Conservation (phyloP, 768 basidiomycete genomes). For the Coprinopsis strossmayeri region DNA sequence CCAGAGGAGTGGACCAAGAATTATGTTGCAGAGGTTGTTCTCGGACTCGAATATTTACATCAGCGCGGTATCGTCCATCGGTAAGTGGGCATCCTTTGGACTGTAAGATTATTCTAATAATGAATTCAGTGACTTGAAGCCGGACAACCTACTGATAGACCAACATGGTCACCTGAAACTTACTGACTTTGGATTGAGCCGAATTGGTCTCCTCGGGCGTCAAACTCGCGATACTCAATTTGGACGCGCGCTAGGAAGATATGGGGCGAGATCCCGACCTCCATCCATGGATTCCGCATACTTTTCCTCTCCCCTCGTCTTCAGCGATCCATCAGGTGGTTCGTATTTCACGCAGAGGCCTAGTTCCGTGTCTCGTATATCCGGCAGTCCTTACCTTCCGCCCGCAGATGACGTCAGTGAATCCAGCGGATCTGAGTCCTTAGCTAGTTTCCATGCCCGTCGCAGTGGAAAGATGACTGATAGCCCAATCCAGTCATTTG, state of each 20-base stretch:
- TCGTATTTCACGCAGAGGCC: constrained; percentile 78
- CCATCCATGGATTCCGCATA: constrained; percentile 79
- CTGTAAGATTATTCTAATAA: constrained; percentile 4
- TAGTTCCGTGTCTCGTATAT: constrained; percentile 48
- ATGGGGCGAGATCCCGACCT: constrained; percentile 70
- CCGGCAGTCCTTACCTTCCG: constrained; percentile 60
- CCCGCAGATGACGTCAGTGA: constrained; percentile 80
- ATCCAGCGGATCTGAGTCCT: constrained; percentile 78
- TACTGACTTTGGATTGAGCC: constrained; percentile 95
- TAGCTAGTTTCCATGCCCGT: constrained; percentile 48
- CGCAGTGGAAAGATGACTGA: constrained; percentile 49
- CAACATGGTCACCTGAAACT: constrained; percentile 94
- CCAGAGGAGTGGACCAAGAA: constrained; percentile 97
- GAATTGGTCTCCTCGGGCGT: constrained; percentile 96
- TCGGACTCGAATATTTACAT: constrained; percentile 96
- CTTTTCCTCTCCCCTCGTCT: constrained; percentile 68
- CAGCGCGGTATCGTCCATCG: constrained; percentile 93
- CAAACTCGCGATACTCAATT: constrained; percentile 75
- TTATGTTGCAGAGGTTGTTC: constrained; percentile 92
- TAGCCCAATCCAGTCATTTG: constrained; percentile 83
- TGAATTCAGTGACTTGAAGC: constrained; percentile 83
- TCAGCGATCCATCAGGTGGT: constrained; percentile 53
- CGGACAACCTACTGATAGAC: constrained; percentile 97
- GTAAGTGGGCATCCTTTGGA: constrained; percentile 38
- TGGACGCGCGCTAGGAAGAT: constrained; percentile 40